phyloP scores from a whole-genome alignment of 257 asterid genomes.

The Solanum rostratum region DNA sequence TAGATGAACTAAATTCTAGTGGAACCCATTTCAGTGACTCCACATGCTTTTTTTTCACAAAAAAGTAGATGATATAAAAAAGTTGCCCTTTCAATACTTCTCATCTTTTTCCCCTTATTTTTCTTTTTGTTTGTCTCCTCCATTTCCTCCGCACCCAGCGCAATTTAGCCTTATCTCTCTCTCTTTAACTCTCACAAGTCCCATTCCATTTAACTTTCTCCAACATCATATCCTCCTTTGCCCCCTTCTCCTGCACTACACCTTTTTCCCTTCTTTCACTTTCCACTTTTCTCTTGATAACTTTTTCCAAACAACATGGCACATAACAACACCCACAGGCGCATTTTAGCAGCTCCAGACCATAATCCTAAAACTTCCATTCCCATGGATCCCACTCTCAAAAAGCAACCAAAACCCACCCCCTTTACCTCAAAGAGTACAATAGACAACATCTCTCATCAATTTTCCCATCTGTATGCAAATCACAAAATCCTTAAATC shows the following conservation, averaged over 20 bases:
- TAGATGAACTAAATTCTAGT: neutral
- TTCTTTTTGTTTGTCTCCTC: neutral
- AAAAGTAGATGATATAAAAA: neutral
- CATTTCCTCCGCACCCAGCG: constrained; percentile 24
- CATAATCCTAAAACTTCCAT: constrained; percentile 2
- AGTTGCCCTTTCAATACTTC: neutral
- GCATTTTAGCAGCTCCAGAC: constrained; percentile 4
- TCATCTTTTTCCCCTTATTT: neutral
- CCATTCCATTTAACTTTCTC: constrained; percentile 11
- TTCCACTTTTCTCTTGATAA: neutral
- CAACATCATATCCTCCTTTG: neutral
- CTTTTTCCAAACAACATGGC: constrained; percentile 6
- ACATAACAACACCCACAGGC: constrained; percentile 12
- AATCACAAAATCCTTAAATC: neutral
- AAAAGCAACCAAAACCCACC: neutral
- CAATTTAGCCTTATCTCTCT: constrained; percentile 31
- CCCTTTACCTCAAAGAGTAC: neutral
- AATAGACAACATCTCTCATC: neutral
- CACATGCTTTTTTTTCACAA: neutral
- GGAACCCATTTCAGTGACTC: neutral
- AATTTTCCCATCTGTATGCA: neutral
- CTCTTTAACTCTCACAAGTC: constrained; percentile 1
- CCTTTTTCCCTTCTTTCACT: neutral
- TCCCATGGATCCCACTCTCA: constrained; percentile 3
- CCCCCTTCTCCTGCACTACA: neutral